phyloP scores from a whole-genome alignment of 2,329 filamentous ascomycete genomes.

The Fusarium hainanense region DNA sequence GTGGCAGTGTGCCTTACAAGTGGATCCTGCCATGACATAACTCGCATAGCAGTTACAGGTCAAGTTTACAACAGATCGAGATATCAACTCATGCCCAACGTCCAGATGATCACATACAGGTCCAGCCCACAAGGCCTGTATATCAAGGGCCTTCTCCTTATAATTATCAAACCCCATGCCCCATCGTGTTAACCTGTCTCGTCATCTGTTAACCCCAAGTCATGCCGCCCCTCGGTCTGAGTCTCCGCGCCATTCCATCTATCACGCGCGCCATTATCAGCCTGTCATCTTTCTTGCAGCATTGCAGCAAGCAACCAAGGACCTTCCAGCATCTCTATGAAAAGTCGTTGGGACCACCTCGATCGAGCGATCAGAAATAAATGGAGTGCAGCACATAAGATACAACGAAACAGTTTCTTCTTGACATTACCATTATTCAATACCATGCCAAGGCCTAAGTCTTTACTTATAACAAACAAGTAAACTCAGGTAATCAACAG shows the following conservation, averaged over 20 bases:
- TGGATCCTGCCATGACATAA: slow-evolving; percentile 20
- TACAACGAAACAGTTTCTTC: slow-evolving; percentile 11
- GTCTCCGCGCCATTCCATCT: slow-evolving; percentile 20
- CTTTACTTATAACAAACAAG: slow-evolving; percentile 18
- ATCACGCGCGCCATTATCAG: slow-evolving; percentile 35
- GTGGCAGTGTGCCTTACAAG: slow-evolving; percentile 24
- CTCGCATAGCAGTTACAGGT: background rate
- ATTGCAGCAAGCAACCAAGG: background rate
- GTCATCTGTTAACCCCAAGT: slow-evolving; percentile 38
- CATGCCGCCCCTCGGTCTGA: slow-evolving; percentile 36
- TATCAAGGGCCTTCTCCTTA: background rate
- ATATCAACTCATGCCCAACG: slow-evolving; percentile 26
- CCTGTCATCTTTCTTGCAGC: background rate
- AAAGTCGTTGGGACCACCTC: background rate
- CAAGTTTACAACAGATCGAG: slow-evolving; percentile 16
- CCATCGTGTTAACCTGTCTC: slow-evolving; percentile 2
- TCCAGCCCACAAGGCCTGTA: background rate
- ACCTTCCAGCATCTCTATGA: background rate
- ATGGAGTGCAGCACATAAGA: background rate
- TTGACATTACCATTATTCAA: slow-evolving; percentile 49
- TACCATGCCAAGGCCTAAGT: slow-evolving; percentile 37
- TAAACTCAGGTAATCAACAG: slow-evolving; percentile 6
- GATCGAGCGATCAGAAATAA: background rate
- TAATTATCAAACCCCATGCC: slow-evolving; percentile 12
- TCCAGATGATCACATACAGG: slow-evolving; percentile 10